A percentile compares a stretch with the other conserved stretches of the same genome.
Evolutionary conservation across 208 protist species (phyloP).

Genomic region (Trypanosoma cruzi): DNA sequence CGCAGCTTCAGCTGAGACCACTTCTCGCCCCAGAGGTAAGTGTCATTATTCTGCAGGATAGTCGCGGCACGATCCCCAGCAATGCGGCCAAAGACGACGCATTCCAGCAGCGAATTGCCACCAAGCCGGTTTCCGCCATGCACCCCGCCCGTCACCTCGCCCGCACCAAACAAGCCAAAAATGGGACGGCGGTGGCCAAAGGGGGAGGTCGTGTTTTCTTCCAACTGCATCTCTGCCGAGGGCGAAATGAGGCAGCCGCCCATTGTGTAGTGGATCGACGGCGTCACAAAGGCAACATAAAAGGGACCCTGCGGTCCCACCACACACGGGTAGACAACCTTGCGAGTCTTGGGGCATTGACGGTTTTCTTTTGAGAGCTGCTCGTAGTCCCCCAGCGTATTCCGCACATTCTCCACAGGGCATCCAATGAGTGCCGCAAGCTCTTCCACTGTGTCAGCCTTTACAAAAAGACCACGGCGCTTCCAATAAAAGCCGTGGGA

Average conservation of each 20-base stretch:
- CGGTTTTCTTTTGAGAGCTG: slow-evolving; percentile 34
- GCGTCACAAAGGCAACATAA: slow-evolving; percentile 92
- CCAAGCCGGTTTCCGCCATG: slow-evolving; percentile 97
- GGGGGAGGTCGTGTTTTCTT: slow-evolving; percentile 28
- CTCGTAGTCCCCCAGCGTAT: slow-evolving; percentile 70
- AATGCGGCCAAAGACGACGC: slow-evolving; percentile 93
- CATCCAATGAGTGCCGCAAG: slow-evolving; percentile 63
- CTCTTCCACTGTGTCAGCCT: slow-evolving; percentile 44
- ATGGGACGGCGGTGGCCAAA: slow-evolving; percentile 69
- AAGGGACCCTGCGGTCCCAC: slow-evolving; percentile 63
- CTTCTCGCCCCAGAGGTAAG: slow-evolving; percentile 34
- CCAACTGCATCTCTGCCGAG: slow-evolving; percentile 66
- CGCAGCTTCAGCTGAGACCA: slow-evolving; percentile 57
- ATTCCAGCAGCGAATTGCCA: slow-evolving; percentile 97
- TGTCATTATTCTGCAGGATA: slow-evolving; percentile 49
- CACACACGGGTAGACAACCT: slow-evolving; percentile 79
- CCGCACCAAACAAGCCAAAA: slow-evolving; percentile 93
- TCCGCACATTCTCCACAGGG: slow-evolving; percentile 45
- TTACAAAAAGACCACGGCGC: slow-evolving; percentile 72
- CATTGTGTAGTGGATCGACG: slow-evolving; percentile 98
- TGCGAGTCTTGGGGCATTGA: slow-evolving; percentile 67
- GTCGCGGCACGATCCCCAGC: slow-evolving; percentile 74
- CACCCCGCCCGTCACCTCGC: slow-evolving; percentile 96
- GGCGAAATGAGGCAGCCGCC: slow-evolving; percentile 93
- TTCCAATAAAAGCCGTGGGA: slow-evolving; percentile 82